Evolutionary conservation across 345 rosid species (phyloP), one percentile per base, ranked within the genome.

Genomic region (Acer campestre): DNA sequence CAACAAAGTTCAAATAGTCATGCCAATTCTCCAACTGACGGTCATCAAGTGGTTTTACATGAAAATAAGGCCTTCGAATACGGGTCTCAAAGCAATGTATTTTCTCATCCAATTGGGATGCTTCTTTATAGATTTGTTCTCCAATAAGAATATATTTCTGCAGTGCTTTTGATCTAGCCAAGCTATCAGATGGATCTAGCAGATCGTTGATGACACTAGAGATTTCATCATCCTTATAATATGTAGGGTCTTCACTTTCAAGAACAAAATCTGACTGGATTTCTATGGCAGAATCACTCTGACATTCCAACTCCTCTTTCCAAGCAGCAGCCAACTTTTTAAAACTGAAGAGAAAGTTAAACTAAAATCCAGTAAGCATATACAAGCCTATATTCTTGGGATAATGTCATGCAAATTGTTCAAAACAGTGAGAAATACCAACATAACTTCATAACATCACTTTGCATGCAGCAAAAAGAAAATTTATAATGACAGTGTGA

Each of bases 1-100:
- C 98, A 27, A 82, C 94, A 79, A 95, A 95, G 88, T 85, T 87
- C 80, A 95, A 79, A 88, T 95, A 95, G 2, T 78, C 82, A 86
- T 92, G 93, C 98, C 98, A 93, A 68, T 92, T 93, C 67, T 90
- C 91, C 80, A 95, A 69, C 75, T 95, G 97, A 59, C 31, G 61
- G 49, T 44, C 73, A 74, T 90, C 94, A 35, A 95, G 86, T 29
- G 91, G 90, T 73, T 86, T 88, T 74, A 86, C 88, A 81, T 95
- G 98, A 81, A 95, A 93, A 85, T 92, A 95, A 55, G 94, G 77
- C 86, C 98, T 88, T 67, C 51, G 84, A 81, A 95, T 92, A 23
- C 63, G 70, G 70, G 73, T 73, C 88, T 95, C 98, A 82, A 89
- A 93, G 86, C 81, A 53, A 73, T 56, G 74, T 80, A 92, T 88